Base-by-base conservation (phyloP, 495 filamentous ascomycete genomes). In the Aspergillus nanangensis region DNA sequence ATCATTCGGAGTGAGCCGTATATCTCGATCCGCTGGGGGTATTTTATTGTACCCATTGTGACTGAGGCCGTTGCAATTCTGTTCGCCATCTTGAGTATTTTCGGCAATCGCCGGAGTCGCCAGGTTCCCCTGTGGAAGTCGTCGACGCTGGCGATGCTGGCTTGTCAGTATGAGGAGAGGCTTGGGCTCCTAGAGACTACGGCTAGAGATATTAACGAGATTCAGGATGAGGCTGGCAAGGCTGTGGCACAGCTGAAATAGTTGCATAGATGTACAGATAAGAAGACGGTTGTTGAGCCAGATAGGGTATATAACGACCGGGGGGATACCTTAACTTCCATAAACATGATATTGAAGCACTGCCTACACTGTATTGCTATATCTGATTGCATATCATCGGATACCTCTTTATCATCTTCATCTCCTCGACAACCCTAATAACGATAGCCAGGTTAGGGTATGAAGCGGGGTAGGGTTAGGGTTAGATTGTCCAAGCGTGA, bases 91-190 rank as follows among this genome's bases (percentile, higher is more conserved):
- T 43, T 49, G 35, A 56, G 35, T 29, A 38, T 52, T 18, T 37
- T 52, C 8, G 41, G 38, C 35, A 56, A 56, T 48, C 45, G 53
- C 11, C 37, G 14, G 44, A 52, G 53, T n/a, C 41, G 45, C 31
- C 17, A 25, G 25, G 45, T 56, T 22, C 53, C 53, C 11, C 23
- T 56, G n/a, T 56, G 48, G 53, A 56, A 56, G 36, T 56, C 53
- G 19, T 56, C 53, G 23, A 27, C 45, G 34, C 53, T 56, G 37
- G 53, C 53, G 18, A 45, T 56, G 24, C 41, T 56, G 44, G 48
- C 48, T 44, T 51, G 47, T 38, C 44, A 20, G 21, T 29, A 48
- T 35, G 52, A 55, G 24, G 47, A 55, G 34, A 46, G 9, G 25
- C 19, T 37, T 32, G 48, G 48, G 32, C 22, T 51, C n/a, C 41